Conservation (phyloP, 768 basidiomycete genomes). For the Russula olivacea region DNA sequence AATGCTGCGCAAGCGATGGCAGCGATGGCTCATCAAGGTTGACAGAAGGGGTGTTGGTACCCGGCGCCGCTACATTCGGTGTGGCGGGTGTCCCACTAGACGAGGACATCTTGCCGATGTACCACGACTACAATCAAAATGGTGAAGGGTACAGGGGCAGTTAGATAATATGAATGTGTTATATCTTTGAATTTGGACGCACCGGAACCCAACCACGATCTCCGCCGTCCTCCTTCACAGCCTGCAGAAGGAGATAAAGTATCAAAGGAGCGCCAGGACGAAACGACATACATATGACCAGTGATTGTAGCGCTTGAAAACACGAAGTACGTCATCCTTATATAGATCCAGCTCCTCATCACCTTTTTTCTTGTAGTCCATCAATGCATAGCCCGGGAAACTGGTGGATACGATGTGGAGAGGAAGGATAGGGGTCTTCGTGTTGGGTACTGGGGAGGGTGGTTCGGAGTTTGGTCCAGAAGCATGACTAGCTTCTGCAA, state of each 20-base stretch:
- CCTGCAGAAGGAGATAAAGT: conserved; percentile 40
- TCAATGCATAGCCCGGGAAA: conserved; percentile 92
- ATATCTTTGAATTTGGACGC: conserved; percentile 35
- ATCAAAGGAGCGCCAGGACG: conserved; percentile 7
- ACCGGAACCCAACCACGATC: conserved; percentile 96
- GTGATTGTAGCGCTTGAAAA: conserved; percentile 97
- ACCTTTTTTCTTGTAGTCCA: conserved; percentile 94
- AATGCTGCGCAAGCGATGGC: conserved; percentile 38
- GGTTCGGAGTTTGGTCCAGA: conserved; percentile 40
- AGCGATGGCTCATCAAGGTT: conserved; percentile 32
- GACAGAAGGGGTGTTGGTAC: conserved; percentile 25
- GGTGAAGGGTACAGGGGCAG: neutral
- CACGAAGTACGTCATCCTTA: conserved; percentile 84
- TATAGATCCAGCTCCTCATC: conserved; percentile 85
- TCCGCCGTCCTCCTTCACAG: conserved; percentile 89
- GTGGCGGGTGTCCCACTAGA: conserved; percentile 38
- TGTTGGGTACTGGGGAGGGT: conserved; percentile 26
- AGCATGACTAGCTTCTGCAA: conserved; percentile 71
- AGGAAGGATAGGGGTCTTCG: conserved; percentile 79
- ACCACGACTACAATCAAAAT: conserved; percentile 64
- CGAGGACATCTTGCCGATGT: conserved; percentile 77
- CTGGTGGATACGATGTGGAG: conserved; percentile 93
- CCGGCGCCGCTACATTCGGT: conserved; percentile 42
- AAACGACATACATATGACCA: conserved; percentile 75
- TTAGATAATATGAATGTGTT: conserved; percentile 11